Base-by-base conservation (phyloP, 495 filamentous ascomycete genomes). In the Cenococcum geophilum region DNA sequence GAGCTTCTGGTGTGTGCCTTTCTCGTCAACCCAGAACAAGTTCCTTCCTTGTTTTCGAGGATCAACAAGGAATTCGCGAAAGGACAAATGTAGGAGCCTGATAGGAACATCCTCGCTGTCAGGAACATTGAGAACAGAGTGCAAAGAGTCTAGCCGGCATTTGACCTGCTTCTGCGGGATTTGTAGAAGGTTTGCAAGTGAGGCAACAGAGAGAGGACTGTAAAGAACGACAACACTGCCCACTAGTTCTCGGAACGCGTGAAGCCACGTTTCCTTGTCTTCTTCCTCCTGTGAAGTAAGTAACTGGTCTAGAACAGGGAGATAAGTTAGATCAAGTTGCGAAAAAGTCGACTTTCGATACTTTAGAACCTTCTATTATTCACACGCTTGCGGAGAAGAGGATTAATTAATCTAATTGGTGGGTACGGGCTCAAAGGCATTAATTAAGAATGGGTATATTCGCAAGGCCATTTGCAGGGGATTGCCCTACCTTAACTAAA, bases 11-110 rank as follows among this genome's bases (percentile, higher is more conserved):
- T 80, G 71, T 4, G 66, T 59, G 61, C 64, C 35, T 63, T 64
- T 63, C 62, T 78, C 71, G 56, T 79, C 65, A 20, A 79, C 65
- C 66, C 70, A 73, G 64, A 78, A 77, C 32, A 21, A 45, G 37
- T 48, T 56, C 62, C 72, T 67, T 14, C 49, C 36, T 45, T 72
- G 58, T 58, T 67, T 70, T 14, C 66, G 47, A 36, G 62, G 55
- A 59, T 77, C 72, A 45, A 80, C 52, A n/a, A 83, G 74, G 61
- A 77, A 82, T 62, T 82, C 79, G 52, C 75, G 77, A 60, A 83
- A 79, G 23, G 78, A 81, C 18, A 71, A 73, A 63, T 83, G 77
- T 50, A 76, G 74, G 1, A 76, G 65, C 18, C 71, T 68, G 32
- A 81, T 55, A 5, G 71, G 71, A 18, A 25, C 23, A 22, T 60